Base-by-base conservation (phyloP, 129 eudicot genomes). In the Flaveria robusta region DNA sequence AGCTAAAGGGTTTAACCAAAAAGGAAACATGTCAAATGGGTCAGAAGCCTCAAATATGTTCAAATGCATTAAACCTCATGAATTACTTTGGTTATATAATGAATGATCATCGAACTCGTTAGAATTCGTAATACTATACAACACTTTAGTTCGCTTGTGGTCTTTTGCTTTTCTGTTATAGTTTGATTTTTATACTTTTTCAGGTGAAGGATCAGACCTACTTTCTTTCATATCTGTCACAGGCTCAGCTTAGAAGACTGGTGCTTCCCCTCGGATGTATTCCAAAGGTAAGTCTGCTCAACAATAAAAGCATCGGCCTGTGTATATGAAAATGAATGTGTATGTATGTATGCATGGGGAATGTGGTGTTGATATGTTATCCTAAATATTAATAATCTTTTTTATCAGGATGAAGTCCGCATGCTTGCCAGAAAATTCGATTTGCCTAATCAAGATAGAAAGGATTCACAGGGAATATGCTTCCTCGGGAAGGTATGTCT, bases 391-490 rank as follows among this genome's bases (percentile, higher is more conserved):
- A 18, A 76, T 66, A 4, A 63, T 26, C 22, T 68, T 68, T 60
- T 43, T 52, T 72, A 49, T 66, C 16, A 94, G 99, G 91, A 91
- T 84, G 94, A 89, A 79, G 97, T 94, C 11, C 98, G 97, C 22
- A 68, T 59, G 66, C 87, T 94, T 68, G 99, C 99, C 66, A 80
- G 72, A 34, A 73, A 51, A 13, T 87, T 94, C 74, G 87, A 85
- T 84, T 81, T 94, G 76, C 94, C 97, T 12, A 94, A 94, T 83
- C 89, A 94, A 81, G 91, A 86, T 54, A 89, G 99, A 79, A 94
- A 87, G 88, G 99, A 91, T 87, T 94, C 99, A 65, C 99, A 94
- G 74, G 99, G 99, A 70, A 91, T 94, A 86, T 94, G 99, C 87
- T 94, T 94, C 79, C 99, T 94, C 50, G 99, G 99, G 59, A 94